phyloP scores from a whole-genome alignment of 2,329 filamentous ascomycete genomes.

The Calonectria ilicicola region DNA sequence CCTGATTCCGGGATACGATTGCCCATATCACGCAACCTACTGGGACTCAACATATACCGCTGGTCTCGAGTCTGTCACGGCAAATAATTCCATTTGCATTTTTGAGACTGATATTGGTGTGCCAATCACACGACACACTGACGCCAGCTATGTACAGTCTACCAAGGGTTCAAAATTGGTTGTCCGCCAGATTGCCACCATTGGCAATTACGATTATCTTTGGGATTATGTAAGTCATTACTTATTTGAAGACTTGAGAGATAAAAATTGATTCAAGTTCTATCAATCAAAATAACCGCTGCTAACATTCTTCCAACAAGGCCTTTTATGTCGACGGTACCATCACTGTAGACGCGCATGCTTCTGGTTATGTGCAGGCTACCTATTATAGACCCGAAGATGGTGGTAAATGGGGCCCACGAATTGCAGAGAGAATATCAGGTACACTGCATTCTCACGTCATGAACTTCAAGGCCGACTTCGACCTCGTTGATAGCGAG shows the following conservation, averaged over 20 bases:
- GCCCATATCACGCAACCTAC: conserved; percentile 27
- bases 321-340: conserved; percentile 64
- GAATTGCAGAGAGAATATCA: conserved; percentile 41
- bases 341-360: conserved; percentile 62
- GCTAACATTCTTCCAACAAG: neutral
- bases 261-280: neutral
- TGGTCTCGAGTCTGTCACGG: neutral
- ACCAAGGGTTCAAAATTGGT: conserved; percentile 62
- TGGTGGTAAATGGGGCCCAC: conserved; percentile 48
- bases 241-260: neutral
- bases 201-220: conserved; percentile 68
- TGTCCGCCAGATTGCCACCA: conserved; percentile 60
- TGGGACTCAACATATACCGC: conserved; percentile 20
- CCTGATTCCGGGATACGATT: conserved; percentile 24
- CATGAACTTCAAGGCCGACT: conserved; percentile 53
- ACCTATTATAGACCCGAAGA: conserved; percentile 47
- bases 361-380: conserved; percentile 66
- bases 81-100: conserved; percentile 24
- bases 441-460: conserved; percentile 52
- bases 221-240: conserved; percentile 53
- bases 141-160: conserved; percentile 53
- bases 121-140: conserved; percentile 50
- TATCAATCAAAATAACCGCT: neutral
- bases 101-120: conserved; percentile 24
- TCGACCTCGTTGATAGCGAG: conserved; percentile 49